Conservation (phyloP, 2,329 filamentous ascomycete species). For the Clarireedia monteithiana region DNA sequence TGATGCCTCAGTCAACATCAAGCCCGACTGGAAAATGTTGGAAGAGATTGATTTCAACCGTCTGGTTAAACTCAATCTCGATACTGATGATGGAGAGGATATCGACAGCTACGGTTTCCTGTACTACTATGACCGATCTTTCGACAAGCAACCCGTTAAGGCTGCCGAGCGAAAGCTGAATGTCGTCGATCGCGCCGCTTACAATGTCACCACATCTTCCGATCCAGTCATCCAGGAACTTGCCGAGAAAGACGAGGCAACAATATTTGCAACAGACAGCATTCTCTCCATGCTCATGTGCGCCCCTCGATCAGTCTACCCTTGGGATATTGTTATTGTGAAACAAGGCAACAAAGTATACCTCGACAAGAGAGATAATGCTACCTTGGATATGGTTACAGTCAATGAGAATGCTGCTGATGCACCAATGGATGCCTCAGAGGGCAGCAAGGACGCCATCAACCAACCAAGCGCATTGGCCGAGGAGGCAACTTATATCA, state of each 20-base stretch:
- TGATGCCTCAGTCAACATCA: conserved; percentile 92
- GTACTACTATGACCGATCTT: conserved; percentile 94
- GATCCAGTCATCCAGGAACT: conserved; percentile 97
- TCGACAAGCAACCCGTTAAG: conserved; percentile 90
- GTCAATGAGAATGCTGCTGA: conserved; percentile 99
- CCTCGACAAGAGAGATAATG: conserved; percentile 96
- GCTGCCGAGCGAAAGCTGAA: conserved; percentile 79
- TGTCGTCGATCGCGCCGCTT: conserved; percentile 86
- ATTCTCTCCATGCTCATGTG: conserved; percentile 99
- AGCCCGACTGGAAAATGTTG: conserved; percentile 88
- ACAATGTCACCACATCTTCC: conserved; percentile 95
- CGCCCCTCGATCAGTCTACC: conserved; percentile 90
- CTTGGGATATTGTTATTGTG: conserved; percentile 94
- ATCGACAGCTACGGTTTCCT: conserved; percentile 94
- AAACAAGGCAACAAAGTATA: conserved; percentile 94
- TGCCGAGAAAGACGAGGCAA: conserved; percentile 90
- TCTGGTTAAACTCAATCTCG: conserved; percentile 89
- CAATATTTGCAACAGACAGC: conserved; percentile 93
- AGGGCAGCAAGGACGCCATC: conserved; percentile 87
- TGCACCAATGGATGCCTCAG: conserved; percentile 82
- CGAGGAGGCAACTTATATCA: conserved; percentile 98
- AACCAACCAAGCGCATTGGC: conserved; percentile 92
- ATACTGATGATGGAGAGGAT: conserved; percentile 91
- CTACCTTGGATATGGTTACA: conserved; percentile 91
- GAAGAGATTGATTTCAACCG: conserved; percentile 99